Evolutionary conservation across 148 eudicot species (phyloP).

Genomic region (Persicaria tinctoria): DNA sequence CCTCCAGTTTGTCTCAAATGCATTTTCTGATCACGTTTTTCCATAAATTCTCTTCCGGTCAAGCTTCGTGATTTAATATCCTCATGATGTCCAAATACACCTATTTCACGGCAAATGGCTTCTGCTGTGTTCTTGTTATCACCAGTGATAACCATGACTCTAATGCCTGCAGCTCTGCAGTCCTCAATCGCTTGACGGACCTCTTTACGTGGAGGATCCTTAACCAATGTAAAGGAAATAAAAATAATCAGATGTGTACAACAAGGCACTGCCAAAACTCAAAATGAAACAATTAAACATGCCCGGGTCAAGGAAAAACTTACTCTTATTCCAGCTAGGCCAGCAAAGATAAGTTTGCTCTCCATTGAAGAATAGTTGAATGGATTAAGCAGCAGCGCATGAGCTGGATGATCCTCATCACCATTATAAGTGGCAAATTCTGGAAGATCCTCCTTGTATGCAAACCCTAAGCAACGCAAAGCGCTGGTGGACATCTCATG

Average conservation of each 20-base stretch:
- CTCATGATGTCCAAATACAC: constrained; percentile 34
- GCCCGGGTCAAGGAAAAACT: not conserved
- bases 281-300: not conserved
- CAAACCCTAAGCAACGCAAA: constrained; percentile 26
- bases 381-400: constrained; percentile 22
- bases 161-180: constrained; percentile 48
- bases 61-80: constrained; percentile 33
- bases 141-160: constrained; percentile 51
- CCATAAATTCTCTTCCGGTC: constrained; percentile 42
- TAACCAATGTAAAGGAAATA: not conserved
- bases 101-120: constrained; percentile 52
- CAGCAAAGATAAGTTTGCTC: constrained; percentile 25
- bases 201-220: constrained; percentile 54
- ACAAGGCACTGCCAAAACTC: not conserved
- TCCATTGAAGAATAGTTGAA: constrained; percentile 21
- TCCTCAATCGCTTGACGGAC: constrained; percentile 45
- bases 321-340: constrained; percentile 26
- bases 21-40: constrained; percentile 21
- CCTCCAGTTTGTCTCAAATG: constrained; percentile 39
- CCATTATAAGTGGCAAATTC: constrained; percentile 24
- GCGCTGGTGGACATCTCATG: constrained; percentile 22
- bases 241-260: not conserved
- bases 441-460: constrained; percentile 24
- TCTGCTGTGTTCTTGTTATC: constrained; percentile 50
- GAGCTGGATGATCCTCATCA: constrained; percentile 28